These are phyloP conservation scores for Trichoderma oligosporum DNA, from an alignment of 2,329 filamentous ascomycete species.

Conservation along the genomic window DNA sequence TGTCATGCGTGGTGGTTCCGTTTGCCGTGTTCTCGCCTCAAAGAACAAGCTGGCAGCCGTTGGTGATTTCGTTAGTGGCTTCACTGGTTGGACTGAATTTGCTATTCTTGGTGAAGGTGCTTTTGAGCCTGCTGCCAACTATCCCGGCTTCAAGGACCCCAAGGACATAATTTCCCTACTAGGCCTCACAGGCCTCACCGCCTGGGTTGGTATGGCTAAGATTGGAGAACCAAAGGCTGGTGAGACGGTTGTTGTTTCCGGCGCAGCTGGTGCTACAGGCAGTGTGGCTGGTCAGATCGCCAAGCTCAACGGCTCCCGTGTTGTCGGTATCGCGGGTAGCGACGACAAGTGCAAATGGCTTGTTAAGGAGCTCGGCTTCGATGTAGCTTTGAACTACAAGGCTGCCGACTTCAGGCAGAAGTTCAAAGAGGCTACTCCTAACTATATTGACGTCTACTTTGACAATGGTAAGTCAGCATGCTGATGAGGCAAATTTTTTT, in stretches of 20 bases:
- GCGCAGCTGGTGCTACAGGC: constrained; percentile 74
- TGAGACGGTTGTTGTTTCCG: constrained; percentile 73
- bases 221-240: constrained; percentile 65
- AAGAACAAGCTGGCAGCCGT: constrained; percentile 52
- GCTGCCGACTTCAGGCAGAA: constrained; percentile 55
- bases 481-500: no score
- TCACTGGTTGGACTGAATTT: constrained; percentile 64
- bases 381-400: constrained; percentile 68
- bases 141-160: constrained; percentile 40
- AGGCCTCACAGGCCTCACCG: constrained; percentile 68
- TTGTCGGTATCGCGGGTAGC: constrained; percentile 63
- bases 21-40: constrained; percentile 59
- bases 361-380: constrained; percentile 60
- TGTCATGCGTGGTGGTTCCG: constrained; percentile 61
- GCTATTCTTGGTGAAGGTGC: constrained; percentile 54
- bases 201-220: constrained; percentile 69
- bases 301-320: constrained; percentile 61
- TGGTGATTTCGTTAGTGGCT: constrained; percentile 55
- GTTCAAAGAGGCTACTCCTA: constrained; percentile 55
- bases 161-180: constrained; percentile 61
- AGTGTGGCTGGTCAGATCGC: constrained; percentile 74
- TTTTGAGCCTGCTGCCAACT: constrained; percentile 39
- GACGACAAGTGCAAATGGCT: constrained; percentile 67
- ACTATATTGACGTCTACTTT: constrained; percentile 66
- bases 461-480: constrained; percentile 57